Evolutionary conservation across 2,329 filamentous ascomycete genomes (phyloP).

Genomic region (Arachnomyces sp.): DNA sequence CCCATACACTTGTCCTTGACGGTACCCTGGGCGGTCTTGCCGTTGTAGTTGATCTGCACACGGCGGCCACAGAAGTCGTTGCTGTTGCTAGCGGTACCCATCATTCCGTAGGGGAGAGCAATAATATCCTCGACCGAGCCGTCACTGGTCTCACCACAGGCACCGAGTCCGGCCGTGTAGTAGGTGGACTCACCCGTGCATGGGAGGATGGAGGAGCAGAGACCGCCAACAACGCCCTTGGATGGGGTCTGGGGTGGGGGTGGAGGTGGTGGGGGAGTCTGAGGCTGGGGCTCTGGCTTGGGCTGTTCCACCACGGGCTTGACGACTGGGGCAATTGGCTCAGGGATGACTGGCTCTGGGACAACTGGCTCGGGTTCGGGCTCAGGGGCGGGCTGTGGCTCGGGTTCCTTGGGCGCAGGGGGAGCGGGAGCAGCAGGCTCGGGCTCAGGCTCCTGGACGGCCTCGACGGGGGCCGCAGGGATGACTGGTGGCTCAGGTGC

Average conservation of each 20-base stretch:
- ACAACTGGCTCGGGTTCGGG: slow-evolving; percentile 7
- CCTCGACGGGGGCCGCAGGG: slow-evolving; percentile 6
- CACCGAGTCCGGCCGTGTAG: slow-evolving; percentile 60
- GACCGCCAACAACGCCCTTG: slow-evolving; percentile 16
- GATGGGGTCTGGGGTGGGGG: slow-evolving; percentile 9
- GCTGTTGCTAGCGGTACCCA: slow-evolving; percentile 55
- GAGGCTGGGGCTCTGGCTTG: slow-evolving; percentile 2
- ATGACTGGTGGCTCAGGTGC: slow-evolving; percentile 9
- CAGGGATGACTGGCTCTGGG: slow-evolving; percentile 6
- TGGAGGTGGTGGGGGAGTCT: slow-evolving; percentile 5
- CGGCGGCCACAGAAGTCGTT: slow-evolving; percentile 64
- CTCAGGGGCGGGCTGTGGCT: slow-evolving; percentile 5
- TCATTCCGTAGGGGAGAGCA: slow-evolving; percentile 57
- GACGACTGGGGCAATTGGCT: slow-evolving; percentile 1
- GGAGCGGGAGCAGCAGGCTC: slow-evolving; percentile 14
- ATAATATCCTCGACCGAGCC: slow-evolving; percentile 54
- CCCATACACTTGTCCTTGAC: slow-evolving; percentile 71
- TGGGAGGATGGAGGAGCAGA: slow-evolving; percentile 19
- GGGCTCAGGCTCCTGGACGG: slow-evolving; percentile 6
- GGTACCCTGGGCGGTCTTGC: slow-evolving; percentile 49
- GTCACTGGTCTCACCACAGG: slow-evolving; percentile 58
- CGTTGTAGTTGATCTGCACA: slow-evolving; percentile 54
- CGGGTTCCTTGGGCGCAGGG: slow-evolving; percentile 17
- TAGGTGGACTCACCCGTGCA: slow-evolving; percentile 61
- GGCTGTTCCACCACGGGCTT: slow-evolving; percentile 8